Evolutionary conservation across 768 basidiomycete species (phyloP), one percentile per base, ranked within the genome.

Genomic region (Trichaptum fuscoviolaceum): DNA sequence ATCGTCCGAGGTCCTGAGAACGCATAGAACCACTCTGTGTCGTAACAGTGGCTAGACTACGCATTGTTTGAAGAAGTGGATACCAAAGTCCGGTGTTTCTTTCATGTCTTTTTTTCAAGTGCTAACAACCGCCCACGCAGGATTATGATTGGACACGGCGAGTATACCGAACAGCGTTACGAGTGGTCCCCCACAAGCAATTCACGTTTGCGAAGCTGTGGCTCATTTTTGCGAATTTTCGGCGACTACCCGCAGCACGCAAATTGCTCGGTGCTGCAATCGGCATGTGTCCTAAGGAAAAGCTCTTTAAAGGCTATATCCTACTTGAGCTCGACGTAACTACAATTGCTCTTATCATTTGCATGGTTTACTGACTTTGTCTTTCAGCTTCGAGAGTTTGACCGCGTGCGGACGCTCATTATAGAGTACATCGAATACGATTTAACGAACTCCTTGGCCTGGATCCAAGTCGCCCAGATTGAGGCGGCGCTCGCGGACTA

Each of bases 281-380:
- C n/a, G n/a, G n/a, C n/a, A n/a, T n/a, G n/a, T n/a, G n/a, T n/a
- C n/a, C n/a, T n/a, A n/a, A n/a, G n/a, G n/a, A n/a, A n/a, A n/a
- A n/a, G n/a, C n/a, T n/a, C n/a, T n/a, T n/a, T n/a, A n/a, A n/a
- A n/a, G n/a, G n/a, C n/a, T 99, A 99, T 74, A 95, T 98, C 68
- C 92, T 96, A 70, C 81, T 97, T 15, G 95, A 96, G 77, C 87
- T 95, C 70, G 92, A 95, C 74, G 92, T 92, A 77, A 92, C 73
- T 79, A 60, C n/a, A n/a, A n/a, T n/a, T 60, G 36, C 78, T 82
- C 64, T 70, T 84, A 23, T 73, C 70, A 2, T 79, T 81, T 10
- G 83, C 82, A 20, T 72, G 82, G 35, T 2, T 27, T 52, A 26
- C 7, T 58, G 18, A 20, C 58, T 4, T 62, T 1, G 30, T 23